phyloP scores from a whole-genome alignment of 2,329 filamentous ascomycete species.

The Lasiodiplodia citricola region DNA sequence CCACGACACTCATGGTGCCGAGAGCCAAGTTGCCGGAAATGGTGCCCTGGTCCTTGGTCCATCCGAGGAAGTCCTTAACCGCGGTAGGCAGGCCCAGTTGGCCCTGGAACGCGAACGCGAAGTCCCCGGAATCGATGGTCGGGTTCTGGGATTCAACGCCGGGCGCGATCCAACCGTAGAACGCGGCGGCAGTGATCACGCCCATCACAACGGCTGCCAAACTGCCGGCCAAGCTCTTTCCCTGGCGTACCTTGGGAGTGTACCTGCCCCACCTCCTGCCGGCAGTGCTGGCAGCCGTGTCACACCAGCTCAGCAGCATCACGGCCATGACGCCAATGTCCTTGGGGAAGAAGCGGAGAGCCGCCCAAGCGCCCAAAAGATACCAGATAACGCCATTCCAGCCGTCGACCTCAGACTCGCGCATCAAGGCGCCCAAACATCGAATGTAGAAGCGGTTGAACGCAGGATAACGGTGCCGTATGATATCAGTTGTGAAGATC shows the following conservation, averaged over 20 bases:
- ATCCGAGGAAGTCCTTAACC: slow-evolving; percentile 65
- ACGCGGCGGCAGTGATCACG: slow-evolving; percentile 79
- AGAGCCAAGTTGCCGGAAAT: slow-evolving; percentile 76
- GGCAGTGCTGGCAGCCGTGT: slow-evolving; percentile 94
- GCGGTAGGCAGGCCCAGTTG: slow-evolving; percentile 70
- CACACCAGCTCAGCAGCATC: slow-evolving; percentile 93
- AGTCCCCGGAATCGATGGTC: slow-evolving; percentile 47
- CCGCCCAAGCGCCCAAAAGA: slow-evolving; percentile 85
- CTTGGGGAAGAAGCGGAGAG: slow-evolving; percentile 87
- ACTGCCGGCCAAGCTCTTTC: slow-evolving; percentile 91
- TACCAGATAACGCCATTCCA: slow-evolving; percentile 99
- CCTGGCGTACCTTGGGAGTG: slow-evolving; percentile 80
- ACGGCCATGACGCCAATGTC: slow-evolving; percentile 90
- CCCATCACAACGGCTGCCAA: slow-evolving; percentile 83
- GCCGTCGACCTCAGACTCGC: slow-evolving; percentile 89
- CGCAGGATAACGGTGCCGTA: slow-evolving; percentile 80
- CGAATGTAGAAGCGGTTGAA: slow-evolving; percentile 89
- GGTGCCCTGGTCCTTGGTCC: slow-evolving; percentile 63
- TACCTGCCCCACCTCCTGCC: slow-evolving; percentile 88
- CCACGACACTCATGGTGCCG: slow-evolving; percentile 80
- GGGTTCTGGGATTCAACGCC: slow-evolving; percentile 33
- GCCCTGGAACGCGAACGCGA: slow-evolving; percentile 82
- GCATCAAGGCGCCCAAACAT: slow-evolving; percentile 87
- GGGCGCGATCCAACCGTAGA: slow-evolving; percentile 87
- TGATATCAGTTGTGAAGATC: slow-evolving; percentile 78